phyloP scores from a whole-genome alignment of 2,329 filamentous ascomycete genomes.

The Zymoseptoria brevis region DNA sequence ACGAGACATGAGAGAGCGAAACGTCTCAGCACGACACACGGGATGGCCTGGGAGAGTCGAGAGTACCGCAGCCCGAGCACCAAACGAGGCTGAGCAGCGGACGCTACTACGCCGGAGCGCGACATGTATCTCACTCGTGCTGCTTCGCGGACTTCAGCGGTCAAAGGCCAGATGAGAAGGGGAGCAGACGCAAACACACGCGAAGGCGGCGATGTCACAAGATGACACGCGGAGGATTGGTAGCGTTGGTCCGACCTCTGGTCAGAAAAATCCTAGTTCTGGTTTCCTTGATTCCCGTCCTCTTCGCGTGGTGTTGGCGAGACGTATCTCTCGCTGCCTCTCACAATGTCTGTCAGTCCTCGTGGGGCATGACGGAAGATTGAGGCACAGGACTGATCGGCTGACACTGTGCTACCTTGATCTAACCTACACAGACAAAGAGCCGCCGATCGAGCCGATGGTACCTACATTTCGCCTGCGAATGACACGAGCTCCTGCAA shows the following conservation, averaged over 20 bases:
- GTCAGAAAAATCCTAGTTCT: slow-evolving; percentile 9
- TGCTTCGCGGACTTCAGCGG: not conserved
- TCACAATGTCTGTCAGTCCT: not conserved
- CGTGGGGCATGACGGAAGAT: not conserved
- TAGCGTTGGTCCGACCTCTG: not conserved
- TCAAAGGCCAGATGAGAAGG: not conserved
- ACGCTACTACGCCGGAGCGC: not conserved
- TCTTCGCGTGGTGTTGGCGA: not conserved
- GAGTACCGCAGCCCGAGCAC: not conserved
- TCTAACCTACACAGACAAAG: not conserved
- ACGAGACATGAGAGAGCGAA: not conserved
- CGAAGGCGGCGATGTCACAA: not conserved
- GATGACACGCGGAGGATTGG: not conserved
- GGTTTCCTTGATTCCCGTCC: slow-evolving; percentile 9
- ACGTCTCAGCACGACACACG: not conserved
- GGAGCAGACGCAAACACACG: not conserved
- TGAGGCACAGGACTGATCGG: not conserved
- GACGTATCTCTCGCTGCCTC: not conserved
- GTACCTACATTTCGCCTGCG: not conserved
- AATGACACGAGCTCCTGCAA: not conserved
- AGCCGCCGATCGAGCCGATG: not conserved
- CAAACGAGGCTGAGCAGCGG: slow-evolving; percentile 6
- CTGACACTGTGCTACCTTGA: not conserved
- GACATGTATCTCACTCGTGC: not conserved
- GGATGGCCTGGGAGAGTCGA: not conserved